A percentile compares a stretch with the other conserved stretches of the same genome.
These are phyloP conservation scores for Microbotryomycetes sp. DNA, from an alignment of 1,284 basidiomycete species.

Conservation along the genomic window DNA sequence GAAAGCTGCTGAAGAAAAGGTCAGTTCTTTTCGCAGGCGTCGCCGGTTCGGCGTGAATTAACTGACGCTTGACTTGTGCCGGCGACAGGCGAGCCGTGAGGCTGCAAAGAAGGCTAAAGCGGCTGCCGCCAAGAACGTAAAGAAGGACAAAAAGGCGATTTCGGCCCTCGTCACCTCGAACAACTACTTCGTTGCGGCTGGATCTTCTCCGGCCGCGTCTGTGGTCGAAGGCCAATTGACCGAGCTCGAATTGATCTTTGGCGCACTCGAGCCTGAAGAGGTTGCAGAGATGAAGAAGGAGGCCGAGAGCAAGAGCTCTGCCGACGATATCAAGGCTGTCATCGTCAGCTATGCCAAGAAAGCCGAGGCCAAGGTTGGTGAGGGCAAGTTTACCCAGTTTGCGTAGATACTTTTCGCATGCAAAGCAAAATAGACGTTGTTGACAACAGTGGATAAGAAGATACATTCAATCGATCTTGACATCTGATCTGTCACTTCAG, in stretches of 20 bases:
- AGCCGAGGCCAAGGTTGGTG: slow-evolving; percentile 41
- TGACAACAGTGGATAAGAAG: too few species aligned
- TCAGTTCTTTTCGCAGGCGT: slow-evolving; percentile 48
- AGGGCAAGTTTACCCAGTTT: slow-evolving; percentile 48
- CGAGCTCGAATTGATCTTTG: slow-evolving; percentile 49
- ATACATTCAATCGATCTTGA: too few species aligned
- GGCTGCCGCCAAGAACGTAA: slow-evolving; percentile 46
- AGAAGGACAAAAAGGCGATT: slow-evolving; percentile 50
- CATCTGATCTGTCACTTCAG: too few species aligned
- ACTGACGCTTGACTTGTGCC: neutral
- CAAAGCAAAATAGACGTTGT: too few species aligned
- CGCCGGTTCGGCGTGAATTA: too few species aligned
- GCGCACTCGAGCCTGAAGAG: slow-evolving; percentile 49
- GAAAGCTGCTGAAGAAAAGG: slow-evolving; percentile 35
- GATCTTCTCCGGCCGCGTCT: slow-evolving; percentile 44
- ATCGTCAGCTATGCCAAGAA: slow-evolving; percentile 39
- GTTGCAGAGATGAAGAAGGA: slow-evolving; percentile 49
- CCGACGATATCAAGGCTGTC: slow-evolving; percentile 41
- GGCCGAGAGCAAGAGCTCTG: slow-evolving; percentile 42
- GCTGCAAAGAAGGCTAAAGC: slow-evolving; percentile 93
- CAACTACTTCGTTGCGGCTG: slow-evolving; percentile 52
- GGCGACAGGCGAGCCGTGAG: slow-evolving; percentile 52
- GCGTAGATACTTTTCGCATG: slow-evolving; percentile 38
- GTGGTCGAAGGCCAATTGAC: slow-evolving; percentile 50
- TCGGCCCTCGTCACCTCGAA: slow-evolving; percentile 47